phyloP scores from a whole-genome alignment of 805 yeast species.

The Lipomyces lipofer region DNA sequence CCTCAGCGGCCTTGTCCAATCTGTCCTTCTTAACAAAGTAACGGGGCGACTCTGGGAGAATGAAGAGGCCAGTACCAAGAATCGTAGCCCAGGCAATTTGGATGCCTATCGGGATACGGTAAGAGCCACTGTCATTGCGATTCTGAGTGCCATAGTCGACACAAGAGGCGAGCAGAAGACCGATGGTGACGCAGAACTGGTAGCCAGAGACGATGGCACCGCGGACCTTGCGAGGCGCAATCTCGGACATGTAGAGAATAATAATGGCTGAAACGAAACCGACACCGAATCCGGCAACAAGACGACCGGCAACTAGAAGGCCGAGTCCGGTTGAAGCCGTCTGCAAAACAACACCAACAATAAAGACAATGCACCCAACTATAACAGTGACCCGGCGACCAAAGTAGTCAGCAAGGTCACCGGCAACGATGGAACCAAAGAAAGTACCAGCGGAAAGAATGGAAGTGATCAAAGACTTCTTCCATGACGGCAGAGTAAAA shows the following conservation, averaged over 20 bases:
- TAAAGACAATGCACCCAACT: constrained; percentile 39
- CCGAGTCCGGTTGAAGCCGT: constrained; percentile 66
- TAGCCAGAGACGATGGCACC: constrained; percentile 46
- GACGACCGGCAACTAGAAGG: constrained; percentile 1
- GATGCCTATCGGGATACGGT: constrained; percentile 74
- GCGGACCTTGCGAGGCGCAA: constrained; percentile 14
- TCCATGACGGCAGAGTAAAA: constrained; percentile 10
- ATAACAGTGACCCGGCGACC: constrained; percentile 11
- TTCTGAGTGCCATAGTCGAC: constrained; percentile 68
- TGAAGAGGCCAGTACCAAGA: constrained; percentile 59
- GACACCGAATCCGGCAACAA: constrained; percentile 5
- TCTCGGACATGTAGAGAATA: constrained; percentile 5
- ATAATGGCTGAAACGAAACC: neutral
- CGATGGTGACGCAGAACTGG: constrained; percentile 73
- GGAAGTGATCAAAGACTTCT: constrained; percentile 72
- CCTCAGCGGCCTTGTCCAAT: constrained; percentile 56
- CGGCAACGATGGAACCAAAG: constrained; percentile 73
- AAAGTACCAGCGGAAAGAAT: constrained; percentile 81
- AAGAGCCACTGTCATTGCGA: constrained; percentile 51
- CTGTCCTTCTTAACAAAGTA: constrained; percentile 60
- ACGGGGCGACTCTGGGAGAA: constrained; percentile 78
- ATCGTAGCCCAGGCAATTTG: constrained; percentile 68
- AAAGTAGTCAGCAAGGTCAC: constrained; percentile 55
- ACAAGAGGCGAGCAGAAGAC: constrained; percentile 67
- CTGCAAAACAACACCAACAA: constrained; percentile 82